Evolutionary conservation across 2,329 filamentous ascomycete species (phyloP), one percentile per base, ranked within the genome.

Genomic region (Aspergillus pseudotamarii): DNA sequence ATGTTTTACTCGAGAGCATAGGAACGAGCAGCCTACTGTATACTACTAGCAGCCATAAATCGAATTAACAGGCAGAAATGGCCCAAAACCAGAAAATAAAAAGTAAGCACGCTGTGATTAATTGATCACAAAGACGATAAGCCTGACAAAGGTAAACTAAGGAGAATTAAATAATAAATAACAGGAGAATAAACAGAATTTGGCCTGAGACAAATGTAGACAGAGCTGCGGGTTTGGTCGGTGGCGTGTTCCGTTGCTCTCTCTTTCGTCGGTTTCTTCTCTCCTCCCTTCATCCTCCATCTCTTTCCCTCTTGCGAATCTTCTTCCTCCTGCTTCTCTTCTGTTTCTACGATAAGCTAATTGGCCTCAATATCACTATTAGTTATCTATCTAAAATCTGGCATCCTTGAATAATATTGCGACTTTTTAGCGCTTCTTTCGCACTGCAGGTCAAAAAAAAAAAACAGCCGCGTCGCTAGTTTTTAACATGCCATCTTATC

Each of bases 221-320:
- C 30, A 16, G n/a, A 45, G 51, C 59, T 69, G 70, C 67, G 66
- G 65, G 41, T 59, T 60, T 71, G 69, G 69, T 71, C 69, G 64
- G 67, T 66, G 63, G 63, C 64, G 68, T 41, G 59, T 65, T 69
- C 68, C 69, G 66, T 68, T 65, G 62, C 32, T 54, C 53, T 60
- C 16, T 58, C 51, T 59, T 60, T 61, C 41, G 53, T 48, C 43
- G 48, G 51, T 50, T 60, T 64, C 56, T 61, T 57, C 51, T 62
- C 45, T 51, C 58, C 57, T 67, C 60, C 34, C 54, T 55, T 60
- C 30, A 28, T 61, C 60, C 41, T 46, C 59, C 30, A 45, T 55
- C 9, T 55, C 16, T 55, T 41, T n/a, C 51, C 45, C 41, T 28
- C 21, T 51, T 34, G 23, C 50, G 34, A 9, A 57, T 48, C 8